Conservation (phyloP, 2,329 filamentous ascomycete species). For the Fusarium staphyleae region DNA sequence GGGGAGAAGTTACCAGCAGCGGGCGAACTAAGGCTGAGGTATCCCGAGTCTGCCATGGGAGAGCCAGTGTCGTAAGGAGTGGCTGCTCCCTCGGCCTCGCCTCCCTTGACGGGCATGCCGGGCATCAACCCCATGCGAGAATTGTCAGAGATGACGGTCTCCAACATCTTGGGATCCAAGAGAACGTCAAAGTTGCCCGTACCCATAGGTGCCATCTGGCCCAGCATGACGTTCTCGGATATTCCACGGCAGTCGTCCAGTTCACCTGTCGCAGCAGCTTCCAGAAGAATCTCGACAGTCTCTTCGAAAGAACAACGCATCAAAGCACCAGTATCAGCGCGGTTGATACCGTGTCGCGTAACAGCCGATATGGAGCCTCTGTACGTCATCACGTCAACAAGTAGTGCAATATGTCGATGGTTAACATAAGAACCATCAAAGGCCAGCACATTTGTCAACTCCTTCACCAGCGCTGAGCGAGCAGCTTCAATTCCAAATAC, state of each 20-base stretch:
- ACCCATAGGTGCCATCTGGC: conserved; percentile 95
- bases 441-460: conserved; percentile 90
- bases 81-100: conserved; percentile 79
- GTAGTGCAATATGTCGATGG: conserved; percentile 91
- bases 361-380: conserved; percentile 94
- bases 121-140: conserved; percentile 83
- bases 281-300: conserved; percentile 96
- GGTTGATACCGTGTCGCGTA: conserved; percentile 97
- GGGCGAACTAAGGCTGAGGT: conserved; percentile 68
- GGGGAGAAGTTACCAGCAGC: conserved; percentile 75
- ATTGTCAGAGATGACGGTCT: conserved; percentile 93
- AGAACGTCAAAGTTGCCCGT: conserved; percentile 96
- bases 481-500: conserved; percentile 97
- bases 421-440: conserved; percentile 99
- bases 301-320: conserved; percentile 99
- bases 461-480: conserved; percentile 83
- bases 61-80: conserved; percentile 94
- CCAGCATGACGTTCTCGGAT: conserved; percentile 98
- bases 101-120: conserved; percentile 78
- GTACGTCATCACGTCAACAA: conserved; percentile 98
- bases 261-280: conserved; percentile 93
- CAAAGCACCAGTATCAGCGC: conserved; percentile 94
- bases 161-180: conserved; percentile 93
- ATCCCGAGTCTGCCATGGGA: conserved; percentile 76
- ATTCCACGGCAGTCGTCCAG: conserved; percentile 98